Evolutionary conservation across 129 eudicot species (phyloP).

Genomic region (Flaveria linearis): DNA sequence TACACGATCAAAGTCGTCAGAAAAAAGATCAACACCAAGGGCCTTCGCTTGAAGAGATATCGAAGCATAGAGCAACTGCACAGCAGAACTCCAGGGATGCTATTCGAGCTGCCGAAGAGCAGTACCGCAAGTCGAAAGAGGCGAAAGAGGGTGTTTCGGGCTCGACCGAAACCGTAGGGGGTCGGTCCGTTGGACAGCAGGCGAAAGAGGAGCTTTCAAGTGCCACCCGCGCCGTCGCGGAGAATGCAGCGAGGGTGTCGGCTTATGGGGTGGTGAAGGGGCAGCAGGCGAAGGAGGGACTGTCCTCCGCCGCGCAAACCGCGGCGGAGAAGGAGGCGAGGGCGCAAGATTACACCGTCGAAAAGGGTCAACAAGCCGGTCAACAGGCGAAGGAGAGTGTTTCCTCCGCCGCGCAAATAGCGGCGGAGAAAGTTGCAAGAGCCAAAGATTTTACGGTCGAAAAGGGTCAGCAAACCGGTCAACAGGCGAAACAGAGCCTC

Average conservation of each 20-base stretch:
- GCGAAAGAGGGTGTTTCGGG: background rate
- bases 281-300: slow-evolving; percentile 21
- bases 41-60: slow-evolving; percentile 53
- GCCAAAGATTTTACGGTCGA: slow-evolving; percentile 36
- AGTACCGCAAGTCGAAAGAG: slow-evolving; percentile 40
- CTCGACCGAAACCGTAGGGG: background rate
- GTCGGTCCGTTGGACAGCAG: slow-evolving; percentile 18
- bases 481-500: slow-evolving; percentile 29
- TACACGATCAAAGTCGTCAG: background rate
- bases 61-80: slow-evolving; percentile 44
- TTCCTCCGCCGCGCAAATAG: slow-evolving; percentile 2
- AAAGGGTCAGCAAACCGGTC: slow-evolving; percentile 30
- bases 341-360: slow-evolving; percentile 10
- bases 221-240: slow-evolving; percentile 18
- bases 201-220: slow-evolving; percentile 10
- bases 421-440: slow-evolving; percentile 25
- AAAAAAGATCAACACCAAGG: slow-evolving; percentile 6
- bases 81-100: slow-evolving; percentile 70
- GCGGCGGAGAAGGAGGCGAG: slow-evolving; percentile 25
- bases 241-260: background rate
- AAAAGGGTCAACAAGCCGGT: background rate
- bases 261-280: background rate
- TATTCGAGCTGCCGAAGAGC: slow-evolving; percentile 54
- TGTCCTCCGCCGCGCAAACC: slow-evolving; percentile 17
- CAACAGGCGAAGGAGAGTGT: slow-evolving; percentile 29